Evolutionary conservation across 2,329 filamentous ascomycete species (phyloP).

Genomic region (Curvularia eragrostidis): DNA sequence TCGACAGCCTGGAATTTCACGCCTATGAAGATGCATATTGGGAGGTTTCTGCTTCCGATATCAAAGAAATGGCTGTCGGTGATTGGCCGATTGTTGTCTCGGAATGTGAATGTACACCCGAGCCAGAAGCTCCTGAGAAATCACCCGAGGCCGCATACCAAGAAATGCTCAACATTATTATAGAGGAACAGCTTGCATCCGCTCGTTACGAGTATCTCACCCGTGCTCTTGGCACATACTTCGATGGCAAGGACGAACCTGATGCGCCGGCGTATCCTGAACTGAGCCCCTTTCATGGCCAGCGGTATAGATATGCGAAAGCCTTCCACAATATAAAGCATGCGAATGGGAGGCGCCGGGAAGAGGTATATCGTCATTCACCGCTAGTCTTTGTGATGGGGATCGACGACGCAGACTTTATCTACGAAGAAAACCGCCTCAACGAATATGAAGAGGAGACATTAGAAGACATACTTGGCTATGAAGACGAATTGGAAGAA

Average conservation of each 20-base stretch:
- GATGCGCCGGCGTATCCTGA: slow-evolving; percentile 22
- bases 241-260: slow-evolving; percentile 11
- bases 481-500: neutral
- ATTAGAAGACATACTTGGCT: neutral
- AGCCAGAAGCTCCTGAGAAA: neutral
- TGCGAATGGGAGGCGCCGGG: neutral
- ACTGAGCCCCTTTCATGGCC: slow-evolving; percentile 7
- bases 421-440: neutral
- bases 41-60: neutral
- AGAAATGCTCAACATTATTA: neutral
- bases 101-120: neutral
- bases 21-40: neutral
- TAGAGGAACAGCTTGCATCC: slow-evolving; percentile 1
- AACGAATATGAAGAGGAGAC: neutral
- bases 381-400: slow-evolving; percentile 1
- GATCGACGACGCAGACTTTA: slow-evolving; percentile 10
- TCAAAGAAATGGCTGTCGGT: neutral
- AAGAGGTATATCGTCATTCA: slow-evolving; percentile 6
- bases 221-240: slow-evolving; percentile 1
- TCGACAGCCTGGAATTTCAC: neutral
- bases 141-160: neutral
- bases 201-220: slow-evolving; percentile 2
- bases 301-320: slow-evolving; percentile 13
- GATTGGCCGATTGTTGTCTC: neutral
- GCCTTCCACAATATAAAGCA: slow-evolving; percentile 5